Evolutionary conservation across 495 filamentous ascomycete species (phyloP).

Genomic region (Hypoxylon cercidicola): DNA sequence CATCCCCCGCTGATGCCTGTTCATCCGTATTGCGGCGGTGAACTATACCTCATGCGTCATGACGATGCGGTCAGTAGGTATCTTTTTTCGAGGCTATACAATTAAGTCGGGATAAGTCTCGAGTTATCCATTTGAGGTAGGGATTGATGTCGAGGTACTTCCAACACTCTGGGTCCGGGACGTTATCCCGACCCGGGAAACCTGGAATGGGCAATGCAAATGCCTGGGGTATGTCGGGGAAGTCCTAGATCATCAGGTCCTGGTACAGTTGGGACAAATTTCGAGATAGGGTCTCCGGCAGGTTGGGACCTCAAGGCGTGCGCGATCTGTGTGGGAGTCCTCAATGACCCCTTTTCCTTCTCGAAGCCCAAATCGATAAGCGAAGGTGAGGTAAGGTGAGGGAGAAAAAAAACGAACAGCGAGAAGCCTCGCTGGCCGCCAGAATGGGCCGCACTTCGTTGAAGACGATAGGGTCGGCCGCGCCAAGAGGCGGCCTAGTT

Average conservation of each 20-base stretch:
- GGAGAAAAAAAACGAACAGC: constrained; percentile 20
- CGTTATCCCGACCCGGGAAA: constrained; percentile 10
- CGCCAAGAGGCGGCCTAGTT: constrained; percentile 42
- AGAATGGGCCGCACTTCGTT: constrained; percentile 32
- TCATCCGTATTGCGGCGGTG: constrained; percentile 23
- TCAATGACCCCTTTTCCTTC: constrained; percentile 28
- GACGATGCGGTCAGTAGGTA: neutral
- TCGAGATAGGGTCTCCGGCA: neutral
- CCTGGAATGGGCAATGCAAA: constrained; percentile 31
- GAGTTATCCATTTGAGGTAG: constrained; percentile 9
- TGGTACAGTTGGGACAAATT: constrained; percentile 16
- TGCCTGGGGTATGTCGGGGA: constrained; percentile 38
- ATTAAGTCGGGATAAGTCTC: neutral
- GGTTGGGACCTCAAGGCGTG: constrained; percentile 1
- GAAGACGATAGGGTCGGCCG: constrained; percentile 39
- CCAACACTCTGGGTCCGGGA: constrained; percentile 6
- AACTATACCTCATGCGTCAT: constrained; percentile 7
- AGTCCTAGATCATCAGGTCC: constrained; percentile 29
- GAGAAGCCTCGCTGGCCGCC: constrained; percentile 44
- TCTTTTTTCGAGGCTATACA: constrained; percentile 20
- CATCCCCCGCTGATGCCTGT: constrained; percentile 17
- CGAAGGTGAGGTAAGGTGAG: constrained; percentile 6
- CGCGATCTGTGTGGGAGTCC: constrained; percentile 32
- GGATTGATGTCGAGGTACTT: neutral
- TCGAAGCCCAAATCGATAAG: constrained; percentile 27